Evolutionary conservation across 257 asterid genomes (phyloP).

Genomic region (Osmanthus fragrans): DNA sequence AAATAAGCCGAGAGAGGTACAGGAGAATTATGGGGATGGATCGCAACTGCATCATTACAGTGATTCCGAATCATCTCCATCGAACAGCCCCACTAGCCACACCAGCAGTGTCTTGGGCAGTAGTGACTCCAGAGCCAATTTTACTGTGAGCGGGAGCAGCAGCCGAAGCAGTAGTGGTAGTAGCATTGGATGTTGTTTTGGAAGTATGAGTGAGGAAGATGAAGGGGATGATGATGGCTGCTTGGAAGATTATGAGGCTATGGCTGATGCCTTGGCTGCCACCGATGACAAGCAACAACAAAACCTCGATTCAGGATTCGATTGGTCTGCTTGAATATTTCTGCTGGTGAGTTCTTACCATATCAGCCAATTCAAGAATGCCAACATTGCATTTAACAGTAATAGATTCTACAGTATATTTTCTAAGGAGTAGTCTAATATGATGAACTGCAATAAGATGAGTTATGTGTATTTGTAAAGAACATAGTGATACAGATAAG

Average conservation of each 20-base stretch:
- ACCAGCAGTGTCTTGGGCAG: constrained; percentile 57
- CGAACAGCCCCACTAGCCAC: constrained; percentile 71
- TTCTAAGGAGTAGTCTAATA: too few species aligned
- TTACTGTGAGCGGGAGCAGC: constrained; percentile 61
- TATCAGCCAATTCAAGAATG: too few species aligned
- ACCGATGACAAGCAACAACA: constrained; percentile 48
- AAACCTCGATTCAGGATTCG: constrained; percentile 26
- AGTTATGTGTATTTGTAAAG: too few species aligned
- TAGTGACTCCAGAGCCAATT: constrained; percentile 54
- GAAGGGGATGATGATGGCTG: constrained; percentile 60
- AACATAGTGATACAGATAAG: too few species aligned
- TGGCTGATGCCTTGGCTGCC: constrained; percentile 93
- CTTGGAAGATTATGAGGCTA: constrained; percentile 93
- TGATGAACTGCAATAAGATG: too few species aligned
- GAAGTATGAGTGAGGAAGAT: constrained; percentile 53
- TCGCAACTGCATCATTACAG: constrained; percentile 44
- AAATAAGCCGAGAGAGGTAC: constrained; percentile 47
- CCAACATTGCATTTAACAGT: too few species aligned
- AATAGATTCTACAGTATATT: too few species aligned
- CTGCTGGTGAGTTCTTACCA: too few species aligned
- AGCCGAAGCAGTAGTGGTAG: constrained; percentile 34
- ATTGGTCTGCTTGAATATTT: not conserved
- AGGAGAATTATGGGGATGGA: constrained; percentile 44
- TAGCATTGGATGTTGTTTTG: constrained; percentile 31
- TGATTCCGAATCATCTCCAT: constrained; percentile 60